phyloP scores from a whole-genome alignment of 2,329 filamentous ascomycete species.

The Dactylonectria macrodidyma region DNA sequence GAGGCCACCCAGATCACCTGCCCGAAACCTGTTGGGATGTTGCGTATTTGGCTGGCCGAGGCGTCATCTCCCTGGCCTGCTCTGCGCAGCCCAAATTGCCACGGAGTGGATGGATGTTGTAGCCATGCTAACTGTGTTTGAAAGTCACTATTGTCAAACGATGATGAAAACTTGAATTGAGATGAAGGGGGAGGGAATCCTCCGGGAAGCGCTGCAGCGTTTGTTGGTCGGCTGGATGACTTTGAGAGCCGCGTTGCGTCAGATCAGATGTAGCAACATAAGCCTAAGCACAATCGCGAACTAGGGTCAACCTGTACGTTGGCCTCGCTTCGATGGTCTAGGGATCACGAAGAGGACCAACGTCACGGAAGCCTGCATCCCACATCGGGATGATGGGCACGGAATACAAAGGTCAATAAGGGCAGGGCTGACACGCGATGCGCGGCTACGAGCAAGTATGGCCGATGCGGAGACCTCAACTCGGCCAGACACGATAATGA shows the following conservation, averaged over 20 bases:
- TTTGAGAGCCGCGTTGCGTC: conserved; percentile 43
- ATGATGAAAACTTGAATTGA: conserved; percentile 65
- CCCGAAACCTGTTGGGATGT: conserved; percentile 42
- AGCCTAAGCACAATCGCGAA: conserved; percentile 34
- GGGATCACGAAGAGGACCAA: conserved; percentile 35
- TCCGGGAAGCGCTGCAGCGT: conserved; percentile 39
- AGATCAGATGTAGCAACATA: conserved; percentile 35
- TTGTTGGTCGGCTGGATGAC: conserved; percentile 35
- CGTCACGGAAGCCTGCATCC: conserved; percentile 33
- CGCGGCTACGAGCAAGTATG: conserved; percentile 45
- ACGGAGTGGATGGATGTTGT: conserved; percentile 30
- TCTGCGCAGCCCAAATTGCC: conserved; percentile 30
- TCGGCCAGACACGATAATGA: conserved; percentile 47
- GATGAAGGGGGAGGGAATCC: conserved; percentile 41
- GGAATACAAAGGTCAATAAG: conserved; percentile 40
- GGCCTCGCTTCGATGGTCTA: conserved; percentile 15
- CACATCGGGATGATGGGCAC: conserved; percentile 35
- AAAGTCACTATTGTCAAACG: conserved; percentile 75
- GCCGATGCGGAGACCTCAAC: conserved; percentile 43
- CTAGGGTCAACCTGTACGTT: conserved; percentile 30
- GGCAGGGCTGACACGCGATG: conserved; percentile 49
- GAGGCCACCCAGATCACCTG: conserved; percentile 37
- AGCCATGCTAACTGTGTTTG: conserved; percentile 45
- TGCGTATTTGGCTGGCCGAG: conserved; percentile 36
- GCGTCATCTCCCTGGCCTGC: conserved; percentile 32